Evolutionary conservation across 2,329 filamentous ascomycete genomes (phyloP), one percentile per base, ranked within the genome.

Genomic region (Lecanoromycetidae sp.): DNA sequence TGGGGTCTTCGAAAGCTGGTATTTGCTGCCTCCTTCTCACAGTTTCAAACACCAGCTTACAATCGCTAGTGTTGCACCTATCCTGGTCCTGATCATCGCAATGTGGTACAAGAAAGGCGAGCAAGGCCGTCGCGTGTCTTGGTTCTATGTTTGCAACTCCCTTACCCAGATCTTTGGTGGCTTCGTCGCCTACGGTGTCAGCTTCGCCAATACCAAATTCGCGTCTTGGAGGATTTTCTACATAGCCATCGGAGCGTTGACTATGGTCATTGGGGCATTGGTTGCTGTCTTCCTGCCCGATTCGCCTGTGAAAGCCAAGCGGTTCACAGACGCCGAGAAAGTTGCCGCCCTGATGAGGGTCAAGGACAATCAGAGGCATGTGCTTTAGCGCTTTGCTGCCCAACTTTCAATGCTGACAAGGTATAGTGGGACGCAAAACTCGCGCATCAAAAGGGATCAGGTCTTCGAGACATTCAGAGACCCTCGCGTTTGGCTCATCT

Each of bases 1-100:
- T n/a, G 61, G 61, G n/a, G 45, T 60, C 9, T 58, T 61, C 34
- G 60, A 62, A 41, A 50, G 49, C 37, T 53, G 46, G 44, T 39
- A 39, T 13, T 25, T 25, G 27, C 20, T 34, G 35, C 9, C n/a
- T 32, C 9, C 32, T 7, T 12, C 5, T 13, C 3, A n/a, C n/a
- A 1, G 6, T 2, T 17, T 12, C 1, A 2, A 19, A n/a, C 9
- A 9, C 5, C 9, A 15, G 40, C 39, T 40, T 9, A 39, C 10
- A 4, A 5, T 12, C 5, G 25, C 26, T 12, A 34, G 27, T 29
- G 27, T 43, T 36, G 51, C 36, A 38, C 54, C 49, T 13, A 60
- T 58, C 17, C 66, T 78, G 44, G 72, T 76, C 33, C 63, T 76
- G 12, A 69, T 77, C 46, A 76, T 73, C 0, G 66, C 66, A 3